Evolutionary conservation across 305 asterid species (phyloP).

Genomic region (Fraxinus sp.): DNA sequence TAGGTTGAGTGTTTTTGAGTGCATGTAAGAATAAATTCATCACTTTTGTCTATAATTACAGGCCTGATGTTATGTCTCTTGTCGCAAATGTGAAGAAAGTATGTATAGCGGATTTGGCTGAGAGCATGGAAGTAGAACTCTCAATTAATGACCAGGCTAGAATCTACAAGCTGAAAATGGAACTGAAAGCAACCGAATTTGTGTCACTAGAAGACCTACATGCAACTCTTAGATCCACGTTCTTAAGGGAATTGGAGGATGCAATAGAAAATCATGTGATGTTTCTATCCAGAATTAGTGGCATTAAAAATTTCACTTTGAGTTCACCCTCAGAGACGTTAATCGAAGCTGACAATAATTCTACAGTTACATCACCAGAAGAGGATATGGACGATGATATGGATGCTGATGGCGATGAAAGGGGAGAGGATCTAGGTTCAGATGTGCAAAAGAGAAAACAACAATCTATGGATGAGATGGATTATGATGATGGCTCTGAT

Average conservation of each 20-base stretch:
- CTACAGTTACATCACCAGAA: slow-evolving; percentile 28
- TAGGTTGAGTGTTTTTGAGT: not conserved
- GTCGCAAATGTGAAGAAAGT: slow-evolving; percentile 70
- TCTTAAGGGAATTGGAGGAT: slow-evolving; percentile 66
- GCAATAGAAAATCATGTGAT: slow-evolving; percentile 63
- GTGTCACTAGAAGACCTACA: slow-evolving; percentile 53
- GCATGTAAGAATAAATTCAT: not conserved
- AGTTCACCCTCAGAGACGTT: slow-evolving; percentile 37
- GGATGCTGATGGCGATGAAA: slow-evolving; percentile 47
- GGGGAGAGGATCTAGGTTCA: slow-evolving; percentile 70
- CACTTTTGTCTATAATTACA: slow-evolving; percentile 33
- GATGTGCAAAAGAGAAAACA: slow-evolving; percentile 63
- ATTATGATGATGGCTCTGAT: slow-evolving; percentile 69
- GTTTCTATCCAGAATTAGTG: slow-evolving; percentile 51
- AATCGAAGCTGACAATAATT: slow-evolving; percentile 42
- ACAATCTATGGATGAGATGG: slow-evolving; percentile 77
- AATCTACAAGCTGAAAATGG: slow-evolving; percentile 58
- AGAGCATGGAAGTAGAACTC: slow-evolving; percentile 67
- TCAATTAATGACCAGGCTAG: slow-evolving; percentile 36
- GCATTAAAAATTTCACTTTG: slow-evolving; percentile 47
- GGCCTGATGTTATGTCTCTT: slow-evolving; percentile 66
- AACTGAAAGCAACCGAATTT: slow-evolving; percentile 59
- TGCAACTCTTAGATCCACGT: slow-evolving; percentile 50
- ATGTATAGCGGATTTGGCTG: slow-evolving; percentile 74
- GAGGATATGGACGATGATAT: slow-evolving; percentile 45